phyloP scores from a whole-genome alignment of 805 yeast species.

The Diddensiella caesifluorescens region DNA sequence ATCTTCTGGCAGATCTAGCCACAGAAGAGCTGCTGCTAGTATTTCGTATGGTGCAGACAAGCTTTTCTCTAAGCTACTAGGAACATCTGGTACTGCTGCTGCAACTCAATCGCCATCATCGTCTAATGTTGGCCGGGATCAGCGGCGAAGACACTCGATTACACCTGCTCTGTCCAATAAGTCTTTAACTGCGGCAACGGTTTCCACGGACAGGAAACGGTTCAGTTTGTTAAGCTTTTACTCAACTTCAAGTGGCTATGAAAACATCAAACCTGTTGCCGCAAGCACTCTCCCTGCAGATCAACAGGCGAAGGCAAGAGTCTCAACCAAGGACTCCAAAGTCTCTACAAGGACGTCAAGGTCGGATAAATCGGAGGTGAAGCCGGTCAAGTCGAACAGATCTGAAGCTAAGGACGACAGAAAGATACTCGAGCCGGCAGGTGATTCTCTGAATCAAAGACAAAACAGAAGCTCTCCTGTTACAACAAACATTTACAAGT shows the following conservation, averaged over 20 bases:
- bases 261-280: not conserved
- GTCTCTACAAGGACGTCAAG: constrained; percentile 2
- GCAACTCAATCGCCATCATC: not conserved
- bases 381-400: constrained; percentile 6
- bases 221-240: constrained; percentile 22
- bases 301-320: constrained; percentile 3
- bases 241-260: constrained; percentile 8
- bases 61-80: constrained; percentile 23
- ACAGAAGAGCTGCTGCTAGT: constrained; percentile 23
- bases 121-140: not conserved
- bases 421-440: constrained; percentile 20
- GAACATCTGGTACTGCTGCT: constrained; percentile 11
- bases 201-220: constrained; percentile 19
- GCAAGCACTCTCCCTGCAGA: constrained; percentile 1
- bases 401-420: constrained; percentile 11
- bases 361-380: constrained; percentile 4
- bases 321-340: constrained; percentile 11
- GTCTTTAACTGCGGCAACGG: not conserved
- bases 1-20: constrained; percentile 6
- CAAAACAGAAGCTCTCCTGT: constrained; percentile 14
- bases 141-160: constrained; percentile 18
- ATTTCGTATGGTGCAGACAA: constrained; percentile 27
- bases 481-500: not conserved
- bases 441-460: constrained; percentile 20
- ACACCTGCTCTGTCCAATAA: constrained; percentile 11